Evolutionary conservation across 306 rosid species (phyloP).

Genomic region (Carpinus fangiana): DNA sequence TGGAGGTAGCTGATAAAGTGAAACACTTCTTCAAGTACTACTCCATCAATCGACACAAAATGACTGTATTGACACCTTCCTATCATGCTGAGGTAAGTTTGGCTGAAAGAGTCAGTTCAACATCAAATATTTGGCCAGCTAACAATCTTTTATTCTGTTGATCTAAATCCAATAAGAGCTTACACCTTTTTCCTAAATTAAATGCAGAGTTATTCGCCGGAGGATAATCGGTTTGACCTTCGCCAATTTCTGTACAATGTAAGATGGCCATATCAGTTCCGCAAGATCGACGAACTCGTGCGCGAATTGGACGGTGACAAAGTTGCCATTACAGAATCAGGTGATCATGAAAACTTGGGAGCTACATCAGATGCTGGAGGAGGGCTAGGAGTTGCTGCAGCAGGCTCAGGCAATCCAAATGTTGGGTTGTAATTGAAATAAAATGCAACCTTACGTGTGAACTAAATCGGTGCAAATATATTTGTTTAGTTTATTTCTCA

Average conservation of each 20-base stretch:
- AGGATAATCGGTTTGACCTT: conserved; percentile 89
- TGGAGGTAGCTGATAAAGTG: conserved; percentile 91
- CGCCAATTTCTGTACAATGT: conserved; percentile 85
- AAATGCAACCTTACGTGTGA: background rate
- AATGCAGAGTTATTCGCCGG: conserved; percentile 92
- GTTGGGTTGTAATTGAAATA: conserved; percentile 53
- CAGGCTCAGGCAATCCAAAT: conserved; percentile 90
- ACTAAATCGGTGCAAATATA: background rate
- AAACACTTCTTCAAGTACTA: conserved; percentile 90
- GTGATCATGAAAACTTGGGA: conserved; percentile 38
- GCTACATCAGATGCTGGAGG: conserved; percentile 50
- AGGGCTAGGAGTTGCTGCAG: conserved; percentile 94
- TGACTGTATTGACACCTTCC: conserved; percentile 88
- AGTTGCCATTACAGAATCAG: conserved; percentile 39
- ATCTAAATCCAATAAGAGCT: background rate
- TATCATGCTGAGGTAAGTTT: conserved; percentile 88
- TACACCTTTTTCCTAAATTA: background rate
- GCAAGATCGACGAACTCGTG: conserved; percentile 81
- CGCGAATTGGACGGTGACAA: conserved; percentile 52
- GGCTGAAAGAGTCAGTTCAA: background rate
- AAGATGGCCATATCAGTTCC: conserved; percentile 92
- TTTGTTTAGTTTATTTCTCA: background rate
- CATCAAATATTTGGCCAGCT: background rate
- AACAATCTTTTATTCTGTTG: background rate
- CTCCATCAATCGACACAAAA: conserved; percentile 92